Conservation (phyloP, 805 yeast genomes). For the Wickerhamomyces chambardii region DNA sequence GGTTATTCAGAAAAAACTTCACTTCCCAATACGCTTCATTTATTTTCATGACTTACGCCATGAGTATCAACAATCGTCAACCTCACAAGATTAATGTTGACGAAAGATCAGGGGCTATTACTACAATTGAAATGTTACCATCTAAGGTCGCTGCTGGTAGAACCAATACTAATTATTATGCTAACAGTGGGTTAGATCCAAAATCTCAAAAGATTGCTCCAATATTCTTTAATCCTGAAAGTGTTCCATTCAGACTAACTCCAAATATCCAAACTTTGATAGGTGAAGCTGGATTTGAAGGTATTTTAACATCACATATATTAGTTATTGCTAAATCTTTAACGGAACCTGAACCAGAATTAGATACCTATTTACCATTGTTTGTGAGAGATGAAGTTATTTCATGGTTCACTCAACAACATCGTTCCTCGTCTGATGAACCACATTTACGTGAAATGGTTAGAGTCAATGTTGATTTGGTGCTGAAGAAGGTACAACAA, state of each 20-base stretch:
- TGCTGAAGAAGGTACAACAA: conserved; percentile 70
- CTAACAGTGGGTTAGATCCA: conserved; percentile 25
- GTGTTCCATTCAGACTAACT: conserved; percentile 93
- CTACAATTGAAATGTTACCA: conserved; percentile 95
- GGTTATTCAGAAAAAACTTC: conserved; percentile 95
- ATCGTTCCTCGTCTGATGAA: conserved; percentile 75
- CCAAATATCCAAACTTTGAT: conserved; percentile 92
- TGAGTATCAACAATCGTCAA: conserved; percentile 87
- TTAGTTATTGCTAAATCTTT: conserved; percentile 83
- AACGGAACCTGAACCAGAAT: conserved; percentile 85
- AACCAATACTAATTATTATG: conserved; percentile 25
- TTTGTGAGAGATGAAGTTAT: conserved; percentile 94
- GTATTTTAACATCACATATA: conserved; percentile 77
- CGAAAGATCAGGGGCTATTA: conserved; percentile 75
- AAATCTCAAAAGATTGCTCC: conserved; percentile 40
- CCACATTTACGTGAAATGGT: conserved; percentile 83
- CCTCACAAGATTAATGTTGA: conserved; percentile 90
- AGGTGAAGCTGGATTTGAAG: conserved; percentile 93
- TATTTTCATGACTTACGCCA: conserved; percentile 86
- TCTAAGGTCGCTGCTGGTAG: conserved; percentile 55
- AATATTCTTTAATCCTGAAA: conserved; percentile 80
- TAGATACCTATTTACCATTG: conserved; percentile 85
- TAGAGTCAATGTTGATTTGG: conserved; percentile 76
- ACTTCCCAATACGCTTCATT: conserved; percentile 92
- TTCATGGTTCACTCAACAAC: conserved; percentile 88